Evolutionary conservation across 495 filamentous ascomycete species (phyloP), one percentile per base, ranked within the genome.

Genomic region (Sphaerosporella brunnea): DNA sequence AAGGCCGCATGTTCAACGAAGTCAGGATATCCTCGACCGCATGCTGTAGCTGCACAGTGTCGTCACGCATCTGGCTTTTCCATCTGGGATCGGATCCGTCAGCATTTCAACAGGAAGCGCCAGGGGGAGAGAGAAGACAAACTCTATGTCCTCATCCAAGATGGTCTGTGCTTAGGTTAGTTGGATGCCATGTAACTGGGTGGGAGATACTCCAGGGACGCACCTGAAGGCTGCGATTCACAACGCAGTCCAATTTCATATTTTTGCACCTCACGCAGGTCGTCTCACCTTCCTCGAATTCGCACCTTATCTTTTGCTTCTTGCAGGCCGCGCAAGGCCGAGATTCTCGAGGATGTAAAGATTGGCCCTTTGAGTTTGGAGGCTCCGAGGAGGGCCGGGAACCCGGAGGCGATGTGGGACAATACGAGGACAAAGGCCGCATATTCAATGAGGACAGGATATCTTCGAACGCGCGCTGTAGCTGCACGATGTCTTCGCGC

Each of bases 241-340:
- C 56, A 11, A 63, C 56, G 47, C 64, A 66, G 24, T 59, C 51
- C 25, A 65, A 37, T 23, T 62, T 61, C 50, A 60, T 58, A 32
- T 60, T 62, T 37, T 51, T 51, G 41, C 64, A 66, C 23, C 62
- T 49, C 39, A 53, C 52, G 49, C 64, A 66, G 18, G 58, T 55
- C 8, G 44, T 28, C 51, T 52, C 18, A 23, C 60, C 49, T 13
- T 47, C 51, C 23, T 52, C 55, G 41, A 63, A 49, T 25, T 64
- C 63, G 48, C 64, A 66, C 35, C 58, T 50, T 35, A 66, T 64
- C 45, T 66, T 66, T 32, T 60, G 57, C 18, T 55, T 58, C 51
- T 66, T 62, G 41, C 64, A 66, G 39, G 63, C 63, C 2, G 61
- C 56, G 35, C 58, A 61, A n/a, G n/a, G n/a, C n/a, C n/a, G n/a